Percentiles rank a stretch among this genome's conserved stretches.
These are phyloP conservation scores for Krasilnikovozyma curviuscula DNA, from an alignment of 768 basidiomycete genomes.

Conservation along the genomic window DNA sequence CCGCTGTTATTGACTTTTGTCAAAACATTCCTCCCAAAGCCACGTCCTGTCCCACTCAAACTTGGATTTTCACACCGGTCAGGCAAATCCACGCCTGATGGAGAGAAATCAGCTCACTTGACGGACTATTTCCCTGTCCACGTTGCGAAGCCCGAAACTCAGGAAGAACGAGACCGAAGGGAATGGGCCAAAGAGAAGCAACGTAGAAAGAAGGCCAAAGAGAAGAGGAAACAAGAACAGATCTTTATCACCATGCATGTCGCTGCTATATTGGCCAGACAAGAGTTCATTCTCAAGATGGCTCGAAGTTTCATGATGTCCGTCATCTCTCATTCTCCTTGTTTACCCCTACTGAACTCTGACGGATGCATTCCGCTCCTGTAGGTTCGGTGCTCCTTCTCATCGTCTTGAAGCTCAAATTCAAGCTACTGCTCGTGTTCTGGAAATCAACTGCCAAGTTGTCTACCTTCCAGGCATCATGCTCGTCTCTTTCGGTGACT, in stretches of 20 bases:
- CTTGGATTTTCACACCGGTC: not conserved
- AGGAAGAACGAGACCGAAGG: conserved; percentile 30
- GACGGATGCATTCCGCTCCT: not conserved
- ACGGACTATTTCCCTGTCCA: conserved; percentile 16
- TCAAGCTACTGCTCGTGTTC: conserved; percentile 63
- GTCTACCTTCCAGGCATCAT: conserved; percentile 49
- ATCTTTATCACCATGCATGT: conserved; percentile 68
- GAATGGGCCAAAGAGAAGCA: conserved; percentile 30
- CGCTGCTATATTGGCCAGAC: conserved; percentile 58
- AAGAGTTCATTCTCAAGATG: conserved; percentile 67
- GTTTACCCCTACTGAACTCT: no score
- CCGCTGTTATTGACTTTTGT: conserved; percentile 3
- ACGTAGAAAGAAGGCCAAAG: conserved; percentile 22
- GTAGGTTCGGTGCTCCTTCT: conserved; percentile 65
- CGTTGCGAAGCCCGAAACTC: conserved; percentile 24
- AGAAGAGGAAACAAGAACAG: conserved; percentile 51
- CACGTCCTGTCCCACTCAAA: conserved; percentile 5
- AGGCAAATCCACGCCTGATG: not conserved
- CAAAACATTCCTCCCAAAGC: no score
- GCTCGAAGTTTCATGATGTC: conserved; percentile 67
- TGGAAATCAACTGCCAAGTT: conserved; percentile 67
- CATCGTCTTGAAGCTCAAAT: conserved; percentile 89
- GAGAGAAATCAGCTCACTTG: conserved; percentile 7
- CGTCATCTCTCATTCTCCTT: not conserved
- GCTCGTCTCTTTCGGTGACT: conserved; percentile 66